Percentiles rank a stretch among this genome's conserved stretches.
Conservation (phyloP, 2,329 filamentous ascomycete genomes). For the Pseudogymnoascus sp. region DNA sequence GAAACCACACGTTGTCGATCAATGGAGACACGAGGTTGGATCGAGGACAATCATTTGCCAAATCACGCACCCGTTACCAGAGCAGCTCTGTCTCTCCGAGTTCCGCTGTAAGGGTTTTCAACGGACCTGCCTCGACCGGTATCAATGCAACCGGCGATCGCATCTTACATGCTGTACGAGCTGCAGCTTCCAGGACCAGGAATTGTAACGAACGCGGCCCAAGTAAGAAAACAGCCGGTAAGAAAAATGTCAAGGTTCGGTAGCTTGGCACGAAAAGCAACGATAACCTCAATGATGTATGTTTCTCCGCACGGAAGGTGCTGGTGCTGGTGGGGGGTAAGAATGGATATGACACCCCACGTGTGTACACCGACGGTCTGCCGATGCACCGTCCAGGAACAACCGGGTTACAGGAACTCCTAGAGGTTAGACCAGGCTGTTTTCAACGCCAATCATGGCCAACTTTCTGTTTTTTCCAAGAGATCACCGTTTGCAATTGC, state of each 20-base stretch:
- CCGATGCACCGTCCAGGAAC: background rate
- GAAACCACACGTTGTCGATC: background rate
- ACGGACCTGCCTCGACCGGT: background rate
- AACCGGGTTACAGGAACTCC: background rate
- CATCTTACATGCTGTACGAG: background rate
- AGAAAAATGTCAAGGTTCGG: background rate
- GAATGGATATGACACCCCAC: background rate
- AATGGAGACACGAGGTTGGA: background rate
- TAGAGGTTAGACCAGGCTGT: background rate
- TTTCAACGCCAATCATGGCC: background rate
- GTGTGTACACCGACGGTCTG: background rate
- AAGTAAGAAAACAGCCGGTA: background rate
- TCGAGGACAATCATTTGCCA: background rate
- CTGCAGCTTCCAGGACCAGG: background rate
- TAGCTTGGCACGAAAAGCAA: background rate
- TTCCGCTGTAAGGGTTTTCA: background rate
- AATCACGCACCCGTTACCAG: background rate
- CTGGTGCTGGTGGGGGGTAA: background rate
- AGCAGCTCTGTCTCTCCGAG: background rate
- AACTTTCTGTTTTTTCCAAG: background rate
- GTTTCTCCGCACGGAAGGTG: constrained; percentile 1
- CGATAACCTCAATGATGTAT: constrained; percentile 1
- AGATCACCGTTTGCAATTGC: constrained; percentile 1
- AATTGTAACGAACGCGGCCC: background rate
- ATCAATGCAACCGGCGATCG: background rate